Evolutionary conservation across 192 early-diverging fungal genomes (phyloP), one percentile per base, ranked within the genome.

Genomic region (Backusella sp.): DNA sequence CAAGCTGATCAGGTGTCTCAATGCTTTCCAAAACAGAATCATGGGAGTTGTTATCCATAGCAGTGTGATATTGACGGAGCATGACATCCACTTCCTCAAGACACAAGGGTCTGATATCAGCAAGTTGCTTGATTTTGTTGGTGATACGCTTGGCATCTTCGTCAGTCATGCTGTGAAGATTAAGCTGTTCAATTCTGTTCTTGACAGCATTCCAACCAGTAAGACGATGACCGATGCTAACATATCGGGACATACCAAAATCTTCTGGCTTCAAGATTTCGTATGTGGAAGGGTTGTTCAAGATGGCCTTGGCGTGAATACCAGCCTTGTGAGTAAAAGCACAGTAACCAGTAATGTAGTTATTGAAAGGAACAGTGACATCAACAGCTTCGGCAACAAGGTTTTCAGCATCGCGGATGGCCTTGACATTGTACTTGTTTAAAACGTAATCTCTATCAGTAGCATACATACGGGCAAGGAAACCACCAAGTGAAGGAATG

Each of bases 131-230:
- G 87, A 99, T 98, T 83, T 97, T 93, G 76, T 87, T 86, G 1
- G 97, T 99, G 69, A 98, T 90, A 36, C 84, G 87, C 91, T 99
- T 99, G 81, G 95, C 90, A 72, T 97, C 91, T 19, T 92, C 92
- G 79, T 99, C 97, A 73, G 87, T 92, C 49, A 98, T 80, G 4
- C 77, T 84, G 6, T 30, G 15, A 56, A 99, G 84, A 4, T 90
- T 90, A 11, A 99, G 86, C 83, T 98, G 96, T 78, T 98, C 94
- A 17, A 95, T 96, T 76, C 97, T 93, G 86, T 96, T 96, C 93
- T 97, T 98, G 87, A 99, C 96, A 46, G 97, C 96, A 83, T 99
- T 98, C 96, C 97, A 99, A 8, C 97, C 96, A 6, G 97, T 99
- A 72, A 99, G 84, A 65, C 96, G 93, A 84, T 98, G 97, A 39